Conservation (phyloP, 768 basidiomycete genomes). For the Mycena floridula region DNA sequence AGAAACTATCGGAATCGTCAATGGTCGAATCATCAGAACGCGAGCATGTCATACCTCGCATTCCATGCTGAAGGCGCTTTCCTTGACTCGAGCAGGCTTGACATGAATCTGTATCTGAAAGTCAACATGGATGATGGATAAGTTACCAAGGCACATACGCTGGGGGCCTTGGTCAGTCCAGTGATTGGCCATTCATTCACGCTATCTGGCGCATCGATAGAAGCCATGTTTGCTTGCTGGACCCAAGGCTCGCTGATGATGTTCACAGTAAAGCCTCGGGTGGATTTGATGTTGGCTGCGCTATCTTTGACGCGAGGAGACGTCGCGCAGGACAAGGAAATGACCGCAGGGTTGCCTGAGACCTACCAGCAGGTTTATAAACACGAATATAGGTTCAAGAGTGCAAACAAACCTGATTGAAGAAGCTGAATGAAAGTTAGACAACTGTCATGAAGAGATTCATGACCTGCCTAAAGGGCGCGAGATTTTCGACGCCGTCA, state of each 20-base stretch:
- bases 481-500: conserved; percentile 51
- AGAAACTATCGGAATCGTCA: conserved; percentile 35
- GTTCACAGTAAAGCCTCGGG: conserved; percentile 66
- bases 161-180: conserved; percentile 51
- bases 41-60: conserved; percentile 35
- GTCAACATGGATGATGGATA: background rate
- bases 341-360: conserved; percentile 53
- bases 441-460: background rate
- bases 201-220: conserved; percentile 46
- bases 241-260: conserved; percentile 70
- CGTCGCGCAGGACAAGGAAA: conserved; percentile 44
- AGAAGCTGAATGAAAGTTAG: conserved; percentile 32
- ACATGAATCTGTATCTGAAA: conserved; percentile 29
- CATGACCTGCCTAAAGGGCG: conserved; percentile 45
- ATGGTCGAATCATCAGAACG: background rate
- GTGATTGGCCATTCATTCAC: conserved; percentile 57
- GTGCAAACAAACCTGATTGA: conserved; percentile 24
- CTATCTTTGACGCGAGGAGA: conserved; percentile 45
- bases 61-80: conserved; percentile 61
- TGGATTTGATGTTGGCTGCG: conserved; percentile 53
- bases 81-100: conserved; percentile 51
- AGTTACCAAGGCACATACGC: conserved; percentile 31
- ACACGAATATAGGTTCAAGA: background rate
- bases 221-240: conserved; percentile 46
- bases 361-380: conserved; percentile 34